Conservation (phyloP, 106 monocot genomes). For the Amphibolis antarctica region DNA sequence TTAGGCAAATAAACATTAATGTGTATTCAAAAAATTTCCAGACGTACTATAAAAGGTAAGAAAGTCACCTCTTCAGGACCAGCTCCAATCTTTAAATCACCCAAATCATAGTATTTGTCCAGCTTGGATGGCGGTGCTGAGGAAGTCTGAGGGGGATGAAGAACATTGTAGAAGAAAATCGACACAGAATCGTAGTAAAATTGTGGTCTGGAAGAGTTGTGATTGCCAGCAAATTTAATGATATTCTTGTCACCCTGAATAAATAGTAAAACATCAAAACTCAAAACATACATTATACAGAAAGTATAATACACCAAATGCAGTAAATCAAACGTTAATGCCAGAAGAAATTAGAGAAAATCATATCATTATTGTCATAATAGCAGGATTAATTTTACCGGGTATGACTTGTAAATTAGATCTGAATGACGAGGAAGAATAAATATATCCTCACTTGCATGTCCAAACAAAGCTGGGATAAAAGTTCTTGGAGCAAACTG, state of each 20-base stretch:
- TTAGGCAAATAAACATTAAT: no score
- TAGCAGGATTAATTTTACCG: conserved; percentile 29
- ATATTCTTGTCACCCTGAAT: conserved; percentile 91
- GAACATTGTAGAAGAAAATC: conserved; percentile 94
- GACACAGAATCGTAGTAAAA: conserved; percentile 98
- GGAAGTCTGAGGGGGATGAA: conserved; percentile 74
- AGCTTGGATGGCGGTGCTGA: conserved; percentile 43
- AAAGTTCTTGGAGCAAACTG: conserved; percentile 91
- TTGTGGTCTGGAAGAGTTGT: conserved; percentile 88
- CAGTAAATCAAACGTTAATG: not conserved
- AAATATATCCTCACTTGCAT: conserved; percentile 78
- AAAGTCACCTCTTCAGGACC: conserved; percentile 70
- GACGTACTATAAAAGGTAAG: not conserved
- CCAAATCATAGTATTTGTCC: conserved; percentile 75
- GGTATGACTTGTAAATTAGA: conserved; percentile 73
- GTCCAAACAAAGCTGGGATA: conserved; percentile 98
- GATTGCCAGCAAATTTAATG: conserved; percentile 95
- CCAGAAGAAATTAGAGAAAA: conserved; percentile 3
- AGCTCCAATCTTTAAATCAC: conserved; percentile 47
- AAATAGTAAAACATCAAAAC: conserved; percentile 3
- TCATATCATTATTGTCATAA: not conserved
- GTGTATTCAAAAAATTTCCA: no score
- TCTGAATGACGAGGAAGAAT: conserved; percentile 84
- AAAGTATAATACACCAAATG: not conserved
- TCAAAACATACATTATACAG: not conserved